Evolutionary conservation across 169 alveolate species (phyloP), one percentile per base, ranked within the genome.

Genomic region (Eimeria brunetti): DNA sequence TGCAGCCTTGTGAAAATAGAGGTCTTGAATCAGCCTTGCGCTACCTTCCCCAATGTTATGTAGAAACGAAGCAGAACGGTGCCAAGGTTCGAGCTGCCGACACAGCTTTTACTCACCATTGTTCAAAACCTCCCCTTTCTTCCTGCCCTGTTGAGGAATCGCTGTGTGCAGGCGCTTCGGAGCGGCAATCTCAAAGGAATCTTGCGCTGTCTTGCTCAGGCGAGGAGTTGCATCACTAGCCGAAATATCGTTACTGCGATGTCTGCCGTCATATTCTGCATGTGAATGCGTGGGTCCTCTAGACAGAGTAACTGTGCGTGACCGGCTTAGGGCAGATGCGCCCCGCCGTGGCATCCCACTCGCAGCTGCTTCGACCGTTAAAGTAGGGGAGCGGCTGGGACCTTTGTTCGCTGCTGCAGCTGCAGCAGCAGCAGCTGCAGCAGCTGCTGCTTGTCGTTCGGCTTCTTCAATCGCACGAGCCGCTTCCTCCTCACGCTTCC

Each of bases 311-410:
- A 86, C 81, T 49, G 92, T 86, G 92, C 92, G 92, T 22, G 83
- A 86, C 33, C 92, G 78, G 92, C 81, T 86, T 2, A 86, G 67
- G 27, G 64, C 58, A 60, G 92, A 36, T 0, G 81, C 83, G 11
- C 81, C 80, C 14, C 92, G 92, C 11, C 92, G 92, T 18, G 92
- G 83, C 27, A 56, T 20, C 1, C 64, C 62, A 0, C 81, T 64
- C 16, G 92, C 92, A 41, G 92, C 92, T 86, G 92, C 92, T 60
- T 86, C 92, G 51, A 86, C 92, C 5, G 92, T 86, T 71, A 86
- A 44, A 36, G 92, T 86, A 27, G 92, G 60, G 38, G 92, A 86
- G 1, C 92, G 92, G 58, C 81, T 62, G 60, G 92, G 92, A 44
- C 27, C 83, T 62, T 44, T 86, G 83, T 49, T 44, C 33, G 81